These are phyloP conservation scores for Lathyrus tuberosus DNA, from an alignment of 306 rosid genomes.

Conservation along the genomic window DNA sequence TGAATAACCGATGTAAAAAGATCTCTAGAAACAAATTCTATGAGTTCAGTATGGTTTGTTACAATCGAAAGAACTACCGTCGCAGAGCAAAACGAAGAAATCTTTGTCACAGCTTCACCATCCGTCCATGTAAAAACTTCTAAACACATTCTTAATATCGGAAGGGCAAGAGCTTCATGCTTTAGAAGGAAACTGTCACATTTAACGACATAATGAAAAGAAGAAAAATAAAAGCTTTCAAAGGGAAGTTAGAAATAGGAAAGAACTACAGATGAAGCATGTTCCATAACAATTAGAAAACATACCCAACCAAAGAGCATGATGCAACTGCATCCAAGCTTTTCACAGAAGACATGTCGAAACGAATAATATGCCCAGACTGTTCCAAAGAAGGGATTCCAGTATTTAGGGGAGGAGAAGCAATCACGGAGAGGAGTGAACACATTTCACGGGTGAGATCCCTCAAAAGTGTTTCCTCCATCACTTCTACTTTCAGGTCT, in stretches of 20 bases:
- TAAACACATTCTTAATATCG: conserved; percentile 68
- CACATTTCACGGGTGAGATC: conserved; percentile 90
- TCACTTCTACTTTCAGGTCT: conserved; percentile 89
- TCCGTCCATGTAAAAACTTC: conserved; percentile 90
- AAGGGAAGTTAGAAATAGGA: conserved; percentile 14
- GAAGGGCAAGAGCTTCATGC: conserved; percentile 75
- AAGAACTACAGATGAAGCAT: conserved; percentile 36
- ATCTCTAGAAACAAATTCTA: conserved; percentile 77
- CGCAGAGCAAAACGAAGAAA: conserved; percentile 70
- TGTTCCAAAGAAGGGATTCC: conserved; percentile 88
- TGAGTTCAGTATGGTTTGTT: conserved; percentile 68
- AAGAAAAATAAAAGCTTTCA: conserved; percentile 9
- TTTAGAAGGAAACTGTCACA: conserved; percentile 79
- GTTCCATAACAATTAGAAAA: conserved; percentile 33
- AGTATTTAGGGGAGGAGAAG: conserved; percentile 72
- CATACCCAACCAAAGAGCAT: conserved; percentile 92
- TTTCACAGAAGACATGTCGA: conserved; percentile 65
- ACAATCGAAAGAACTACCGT: conserved; percentile 63
- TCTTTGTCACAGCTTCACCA: conserved; percentile 80
- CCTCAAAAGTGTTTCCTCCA: conserved; percentile 89
- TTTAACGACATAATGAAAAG: conserved; percentile 7
- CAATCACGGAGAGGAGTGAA: conserved; percentile 69
- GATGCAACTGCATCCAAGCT: conserved; percentile 70
- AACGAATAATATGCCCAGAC: conserved; percentile 77
- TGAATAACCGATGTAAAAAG: conserved; percentile 81